These are phyloP conservation scores for Cytidiella melzeri DNA, from an alignment of 768 basidiomycete genomes.

Conservation along the genomic window DNA sequence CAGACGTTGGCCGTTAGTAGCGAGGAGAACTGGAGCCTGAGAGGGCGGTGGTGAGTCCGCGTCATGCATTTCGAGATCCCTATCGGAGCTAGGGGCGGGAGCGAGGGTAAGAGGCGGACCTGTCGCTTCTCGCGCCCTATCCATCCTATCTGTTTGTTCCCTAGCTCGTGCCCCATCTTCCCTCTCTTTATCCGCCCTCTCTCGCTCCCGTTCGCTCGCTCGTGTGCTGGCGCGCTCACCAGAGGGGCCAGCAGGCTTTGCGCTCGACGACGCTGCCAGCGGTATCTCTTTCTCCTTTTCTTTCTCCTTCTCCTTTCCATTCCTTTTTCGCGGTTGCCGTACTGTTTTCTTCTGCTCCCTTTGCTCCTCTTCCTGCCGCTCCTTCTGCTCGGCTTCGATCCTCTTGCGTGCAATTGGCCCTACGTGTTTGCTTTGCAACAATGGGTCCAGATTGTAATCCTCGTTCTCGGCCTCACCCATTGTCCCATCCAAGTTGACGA, in stretches of 20 bases:
- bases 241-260: neutral
- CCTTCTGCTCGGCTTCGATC: constrained; percentile 34
- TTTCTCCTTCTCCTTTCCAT: constrained; percentile 26
- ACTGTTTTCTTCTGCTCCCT: constrained; percentile 33
- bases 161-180: constrained; percentile 2
- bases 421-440: constrained; percentile 40
- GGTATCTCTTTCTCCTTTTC: constrained; percentile 28
- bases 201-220: constrained; percentile 4
- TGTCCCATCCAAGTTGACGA: constrained; percentile 42
- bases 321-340: constrained; percentile 23
- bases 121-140: constrained; percentile 5
- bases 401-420: constrained; percentile 40
- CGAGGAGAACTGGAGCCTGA: constrained; percentile 29
- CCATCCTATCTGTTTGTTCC: neutral
- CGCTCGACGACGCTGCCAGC: neutral
- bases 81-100: constrained; percentile 5
- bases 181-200: constrained; percentile 4
- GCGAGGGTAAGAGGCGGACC: constrained; percentile 10
- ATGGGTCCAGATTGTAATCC: constrained; percentile 40
- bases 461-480: constrained; percentile 39
- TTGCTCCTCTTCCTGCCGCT: constrained; percentile 40
- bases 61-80: constrained; percentile 1
- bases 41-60: constrained; percentile 6
- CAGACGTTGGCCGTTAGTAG: constrained; percentile 43
- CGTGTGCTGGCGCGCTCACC: neutral